Percentiles rank a stretch among this genome's conserved stretches.
Evolutionary conservation across 1,284 basidiomycete species (phyloP).

Genomic region (Cutaneotrichosporon spelunceum): DNA sequence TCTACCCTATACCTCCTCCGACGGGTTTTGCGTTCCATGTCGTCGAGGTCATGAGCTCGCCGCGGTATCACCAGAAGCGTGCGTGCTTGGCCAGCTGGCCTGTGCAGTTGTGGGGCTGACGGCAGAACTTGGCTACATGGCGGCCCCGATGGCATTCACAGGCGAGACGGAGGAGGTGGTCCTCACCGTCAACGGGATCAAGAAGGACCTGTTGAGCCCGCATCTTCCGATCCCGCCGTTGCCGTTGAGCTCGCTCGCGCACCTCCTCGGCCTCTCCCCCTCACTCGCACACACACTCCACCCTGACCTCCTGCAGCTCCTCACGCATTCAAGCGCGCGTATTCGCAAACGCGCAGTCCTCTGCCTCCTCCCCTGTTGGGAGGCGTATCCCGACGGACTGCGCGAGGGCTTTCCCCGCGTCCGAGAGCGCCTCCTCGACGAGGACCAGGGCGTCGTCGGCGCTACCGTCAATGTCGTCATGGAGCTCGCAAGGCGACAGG

Average conservation of each 20-base stretch:
- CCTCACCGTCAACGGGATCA: conserved; percentile 93
- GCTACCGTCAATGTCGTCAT: conserved; percentile 92
- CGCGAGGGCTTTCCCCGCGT: conserved; percentile 66
- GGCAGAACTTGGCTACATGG: conserved; percentile 84
- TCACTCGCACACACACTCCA: conserved; percentile 86
- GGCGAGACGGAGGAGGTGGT: conserved; percentile 96
- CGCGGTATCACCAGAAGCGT: conserved; percentile 81
- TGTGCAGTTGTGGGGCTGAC: background rate
- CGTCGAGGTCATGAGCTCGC: conserved; percentile 95
- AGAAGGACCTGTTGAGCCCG: conserved; percentile 87
- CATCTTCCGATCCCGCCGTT: conserved; percentile 71
- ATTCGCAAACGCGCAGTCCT: conserved; percentile 87
- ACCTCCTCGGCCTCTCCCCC: conserved; percentile 82
- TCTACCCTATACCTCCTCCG: conserved; percentile 54
- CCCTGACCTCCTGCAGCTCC: conserved; percentile 78
- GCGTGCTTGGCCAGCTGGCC: conserved; percentile 14
- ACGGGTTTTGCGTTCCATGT: conserved; percentile 73
- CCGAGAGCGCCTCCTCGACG: conserved; percentile 79
- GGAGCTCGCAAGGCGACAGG: conserved; percentile 73
- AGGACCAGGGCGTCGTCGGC: conserved; percentile 83
- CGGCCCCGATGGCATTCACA: conserved; percentile 85
- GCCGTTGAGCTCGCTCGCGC: conserved; percentile 80
- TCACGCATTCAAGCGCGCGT: conserved; percentile 83
- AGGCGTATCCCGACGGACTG: conserved; percentile 73
- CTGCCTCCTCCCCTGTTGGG: conserved; percentile 71